Evolutionary conservation across 306 rosid species (phyloP), one percentile per base, ranked within the genome.

Genomic region (Fragaria iinumae): DNA sequence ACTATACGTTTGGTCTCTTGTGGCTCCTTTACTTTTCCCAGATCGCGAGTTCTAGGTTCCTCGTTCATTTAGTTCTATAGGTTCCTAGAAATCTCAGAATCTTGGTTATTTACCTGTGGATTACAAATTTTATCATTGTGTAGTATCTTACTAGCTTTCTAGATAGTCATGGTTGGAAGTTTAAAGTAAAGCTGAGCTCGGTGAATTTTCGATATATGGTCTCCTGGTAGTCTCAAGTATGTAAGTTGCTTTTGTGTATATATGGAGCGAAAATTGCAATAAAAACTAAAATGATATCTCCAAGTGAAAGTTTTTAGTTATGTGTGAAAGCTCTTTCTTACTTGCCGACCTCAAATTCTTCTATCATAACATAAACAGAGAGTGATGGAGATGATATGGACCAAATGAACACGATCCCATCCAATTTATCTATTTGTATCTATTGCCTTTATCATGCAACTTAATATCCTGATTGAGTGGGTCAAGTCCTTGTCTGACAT

Each of bases 1-100:
- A 4, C 77, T 96, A 69, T 95, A 89, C 18, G 77, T 87, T 14
- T 96, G 98, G 99, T 87, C 97, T 44, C 90, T 96, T 27, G 3
- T 88, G 70, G 98, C 98, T 71, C 98, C 93, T 78, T 2, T 91
- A 65, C 20, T 92, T 38, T 72, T 87, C 56, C 93, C 93, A 12
- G 99, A 91, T 79, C 93, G 98, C 0, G 91, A 89, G 82, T 96
- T 96, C 81, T 95, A 86, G 80, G 56, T 76, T 47, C 27, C 45
- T 75, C 74, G 48, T 76, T n/a, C 77, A 32, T 34, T 34, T 43
- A 43, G 63, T 38, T 29, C 57, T 49, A 29, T 23, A 11, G 36
- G 12, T 25, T 38, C 29, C 36, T 49, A 14, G 25, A 38, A 32
- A 14, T 67, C 32, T 53, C 8, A 59, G 27, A 68, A 69, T 36